phyloP scores from a whole-genome alignment of 2,329 filamentous ascomycete species.

The Epichloe brachyelytri region DNA sequence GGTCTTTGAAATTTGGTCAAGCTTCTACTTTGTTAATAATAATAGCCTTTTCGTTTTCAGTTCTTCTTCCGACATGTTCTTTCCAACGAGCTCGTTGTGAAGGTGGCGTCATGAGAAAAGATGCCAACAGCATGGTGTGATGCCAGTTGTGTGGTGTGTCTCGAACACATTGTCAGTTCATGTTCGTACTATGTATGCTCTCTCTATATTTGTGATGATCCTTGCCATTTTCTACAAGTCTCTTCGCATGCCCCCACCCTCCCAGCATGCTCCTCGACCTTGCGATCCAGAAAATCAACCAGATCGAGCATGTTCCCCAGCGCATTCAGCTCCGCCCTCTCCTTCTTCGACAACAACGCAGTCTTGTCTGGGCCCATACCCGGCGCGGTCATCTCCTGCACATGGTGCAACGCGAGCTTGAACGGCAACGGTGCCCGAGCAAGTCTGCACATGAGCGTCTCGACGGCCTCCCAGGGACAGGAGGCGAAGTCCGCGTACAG shows the following conservation, averaged over 20 bases:
- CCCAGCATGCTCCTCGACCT: conserved; percentile 24
- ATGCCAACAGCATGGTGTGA: too few species aligned
- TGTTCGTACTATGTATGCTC: too few species aligned
- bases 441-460: conserved; percentile 47
- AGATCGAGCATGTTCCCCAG: conserved; percentile 43
- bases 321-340: conserved; percentile 36
- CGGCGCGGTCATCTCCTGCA: conserved; percentile 52
- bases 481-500: conserved; percentile 44
- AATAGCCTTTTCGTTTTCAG: neutral
- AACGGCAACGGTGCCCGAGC: conserved; percentile 46
- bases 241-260: conserved; percentile 18
- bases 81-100: neutral
- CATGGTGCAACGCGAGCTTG: conserved; percentile 51
- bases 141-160: too few species aligned
- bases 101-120: too few species aligned
- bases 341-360: conserved; percentile 41
- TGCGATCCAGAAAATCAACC: conserved; percentile 46
- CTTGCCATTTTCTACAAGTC: conserved; percentile 15
- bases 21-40: neutral
- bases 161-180: too few species aligned
- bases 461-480: conserved; percentile 51
- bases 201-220: too few species aligned
- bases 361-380: conserved; percentile 41
- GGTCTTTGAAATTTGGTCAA: conserved; percentile 32
- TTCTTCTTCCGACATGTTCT: neutral